These are phyloP conservation scores for Podospora comata DNA, from an alignment of 495 filamentous ascomycete genomes.

Conservation along the genomic window DNA sequence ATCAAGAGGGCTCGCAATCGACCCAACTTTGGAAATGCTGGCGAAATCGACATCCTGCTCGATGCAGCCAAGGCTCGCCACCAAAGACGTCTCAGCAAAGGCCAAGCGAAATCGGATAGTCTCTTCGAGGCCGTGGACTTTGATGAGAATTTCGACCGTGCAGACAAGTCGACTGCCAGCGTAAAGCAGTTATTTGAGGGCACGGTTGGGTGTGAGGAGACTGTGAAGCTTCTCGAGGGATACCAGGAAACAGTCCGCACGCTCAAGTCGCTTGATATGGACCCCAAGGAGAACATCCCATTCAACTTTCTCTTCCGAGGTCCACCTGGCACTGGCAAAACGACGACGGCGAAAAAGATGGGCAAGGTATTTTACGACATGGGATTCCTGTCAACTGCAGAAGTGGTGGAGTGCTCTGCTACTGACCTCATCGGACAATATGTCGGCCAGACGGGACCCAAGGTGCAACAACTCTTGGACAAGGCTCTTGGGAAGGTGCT, in stretches of 20 bases:
- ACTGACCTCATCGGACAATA: constrained; percentile 58
- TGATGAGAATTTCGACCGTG: constrained; percentile 63
- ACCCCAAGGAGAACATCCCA: constrained; percentile 48
- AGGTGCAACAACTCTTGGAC: constrained; percentile 56
- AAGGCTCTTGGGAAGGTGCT: constrained; percentile 60
- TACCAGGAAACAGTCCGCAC: constrained; percentile 56
- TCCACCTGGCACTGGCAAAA: constrained; percentile 62
- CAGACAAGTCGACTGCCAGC: constrained; percentile 48
- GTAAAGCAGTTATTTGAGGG: constrained; percentile 58
- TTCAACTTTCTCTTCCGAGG: constrained; percentile 46
- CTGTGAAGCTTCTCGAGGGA: constrained; percentile 56
- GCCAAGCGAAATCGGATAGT: constrained; percentile 11
- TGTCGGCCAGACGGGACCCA: constrained; percentile 63
- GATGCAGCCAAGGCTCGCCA: constrained; percentile 56
- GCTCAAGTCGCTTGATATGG: constrained; percentile 55
- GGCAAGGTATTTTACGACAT: constrained; percentile 67
- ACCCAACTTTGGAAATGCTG: constrained; percentile 60
- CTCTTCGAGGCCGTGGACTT: constrained; percentile 62
- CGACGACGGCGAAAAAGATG: constrained; percentile 62
- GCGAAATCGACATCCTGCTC: constrained; percentile 64
- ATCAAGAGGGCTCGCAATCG: constrained; percentile 52
- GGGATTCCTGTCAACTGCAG: constrained; percentile 52
- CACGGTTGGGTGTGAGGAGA: constrained; percentile 62
- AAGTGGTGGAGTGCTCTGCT: constrained; percentile 57
- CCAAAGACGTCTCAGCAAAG: constrained; percentile 47